Base-by-base conservation (phyloP, 1,139 yeast genomes). In the Protomyces lactucae-debilis region DNA sequence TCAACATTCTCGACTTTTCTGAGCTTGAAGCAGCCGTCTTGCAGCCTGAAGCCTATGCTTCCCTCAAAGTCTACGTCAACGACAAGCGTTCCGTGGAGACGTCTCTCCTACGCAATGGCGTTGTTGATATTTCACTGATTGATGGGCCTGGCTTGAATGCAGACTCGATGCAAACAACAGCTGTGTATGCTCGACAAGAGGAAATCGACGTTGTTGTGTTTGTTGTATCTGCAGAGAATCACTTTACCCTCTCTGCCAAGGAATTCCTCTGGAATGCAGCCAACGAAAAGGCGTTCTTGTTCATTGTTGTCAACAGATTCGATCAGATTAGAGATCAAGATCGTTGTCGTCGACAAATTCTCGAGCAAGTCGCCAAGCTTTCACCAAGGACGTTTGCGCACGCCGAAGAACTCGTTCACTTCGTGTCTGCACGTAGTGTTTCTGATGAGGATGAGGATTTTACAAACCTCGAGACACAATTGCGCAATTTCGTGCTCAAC, bases 71-170 rank as follows among this genome's bases (percentile, higher is more conserved):
- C 1, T 95, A 91, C 72, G 86, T 91, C 10, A 82, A 86, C 63
- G 99, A 93, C 72, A 74, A 77, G 59, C 81, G 97, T 63, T 82
- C 88, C 0, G 77, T 83, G 1, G 85, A 85, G 57, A 84, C 84
- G 70, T 87, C 96, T 71, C 76, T 95, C 66, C 78, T 95, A 66
- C 83, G 86, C 69, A 95, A 95, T 73, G 98, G 98, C 1, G 88
- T 91, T 8, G 90, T 93, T 59, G 98, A 95, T 73, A 91, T 93
- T 66, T 85, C 93, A 43, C 79, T 95, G 66, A 92, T 95, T 64
- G 99, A 95, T 76, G 97, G 98, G 0, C 99, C 99, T 0, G 99
- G 99, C 0, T 80, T 95, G 67, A 95, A 95, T 73, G 82, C 91
- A 81, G 98, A 93, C 72, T 88, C 95, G 12, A 87, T 87, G 70